Base-by-base conservation (phyloP, 768 basidiomycete genomes). In the Mycena floridula region DNA sequence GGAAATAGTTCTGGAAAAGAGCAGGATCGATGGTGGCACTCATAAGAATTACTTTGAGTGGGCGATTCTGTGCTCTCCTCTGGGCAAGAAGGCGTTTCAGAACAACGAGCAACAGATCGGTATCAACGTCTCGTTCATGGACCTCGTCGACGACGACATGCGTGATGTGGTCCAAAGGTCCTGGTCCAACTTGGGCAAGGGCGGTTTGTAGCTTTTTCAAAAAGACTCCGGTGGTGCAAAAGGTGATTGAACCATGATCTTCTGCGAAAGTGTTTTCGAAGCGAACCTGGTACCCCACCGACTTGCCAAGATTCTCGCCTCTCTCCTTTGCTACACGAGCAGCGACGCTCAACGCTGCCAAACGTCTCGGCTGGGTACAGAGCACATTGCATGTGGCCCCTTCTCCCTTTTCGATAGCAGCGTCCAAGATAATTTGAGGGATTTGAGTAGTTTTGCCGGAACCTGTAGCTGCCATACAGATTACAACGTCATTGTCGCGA, bases 371-470 rank as follows among this genome's bases (percentile, higher is more conserved):
- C 57, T 97, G 94, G 0, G 93, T 96, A 58, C 92, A 96, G 22
- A 96, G 68, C 51, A 97, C 76, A 58, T 96, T 95, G 65, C 91
- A 95, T 40, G 68, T 63, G 1, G 89, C 82, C 13, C 94, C 94
- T 44, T 88, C 70, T n/a, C 82, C 88, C 13, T 72, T 67, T 15
- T 82, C 70, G 46, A 92, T 92, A 56, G 75, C 83, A 35, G 86
- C 76, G 54, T 97, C 93, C 40, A 97, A 73, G 50, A 96, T 81
- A 38, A 96, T 73, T 60, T 96, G 94, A 5, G 94, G 94, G 21
- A 96, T 79, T 61, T 97, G 94, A 0, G 93, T 96, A 6, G 91
- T 95, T 68, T 96, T 96, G 1, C 93, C 91, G 1, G 89, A 92
- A 26, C 91, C 90, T 2, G 92, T 92, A 6, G 86, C 79, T 38